These are phyloP conservation scores for Aquilaria agallochum DNA, from an alignment of 441 rosid genomes.

Conservation along the genomic window DNA sequence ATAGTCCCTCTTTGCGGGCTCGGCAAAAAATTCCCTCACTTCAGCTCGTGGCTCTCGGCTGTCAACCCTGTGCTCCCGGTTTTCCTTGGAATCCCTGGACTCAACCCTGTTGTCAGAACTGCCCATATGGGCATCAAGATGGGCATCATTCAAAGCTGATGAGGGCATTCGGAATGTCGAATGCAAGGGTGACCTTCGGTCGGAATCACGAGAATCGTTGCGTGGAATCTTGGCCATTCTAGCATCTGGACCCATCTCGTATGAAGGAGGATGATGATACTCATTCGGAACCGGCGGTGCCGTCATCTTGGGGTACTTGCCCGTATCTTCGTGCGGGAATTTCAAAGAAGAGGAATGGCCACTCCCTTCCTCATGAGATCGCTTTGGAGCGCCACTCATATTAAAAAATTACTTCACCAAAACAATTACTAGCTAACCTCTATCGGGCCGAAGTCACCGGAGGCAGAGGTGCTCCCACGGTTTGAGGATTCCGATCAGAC, in stretches of 20 bases:
- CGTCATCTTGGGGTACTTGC: conserved; percentile 58
- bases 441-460: too few species aligned
- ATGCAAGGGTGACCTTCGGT: conserved; percentile 82
- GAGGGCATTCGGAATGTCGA: conserved; percentile 53
- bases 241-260: conserved; percentile 54
- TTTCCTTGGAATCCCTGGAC: neutral
- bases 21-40: conserved; percentile 47
- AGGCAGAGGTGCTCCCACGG: too few species aligned
- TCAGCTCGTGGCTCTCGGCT: conserved; percentile 58
- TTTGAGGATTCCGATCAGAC: too few species aligned
- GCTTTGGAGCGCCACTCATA: conserved; percentile 91
- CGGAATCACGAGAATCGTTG: conserved; percentile 70
- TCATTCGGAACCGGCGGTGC: conserved; percentile 44
- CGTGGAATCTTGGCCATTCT: conserved; percentile 64
- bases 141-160: conserved; percentile 49
- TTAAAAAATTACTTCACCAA: neutral
- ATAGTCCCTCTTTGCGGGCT: conserved; percentile 62
- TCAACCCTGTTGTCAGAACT: conserved; percentile 54
- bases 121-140: conserved; percentile 47
- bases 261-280: conserved; percentile 42
- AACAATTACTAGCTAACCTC: too few species aligned
- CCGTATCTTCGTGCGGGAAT: conserved; percentile 67
- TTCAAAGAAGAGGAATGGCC: conserved; percentile 68
- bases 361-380: conserved; percentile 81
- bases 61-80: conserved; percentile 57